These are phyloP conservation scores for Juglanconis juglandina DNA, from an alignment of 2,329 filamentous ascomycete genomes.

Conservation along the genomic window DNA sequence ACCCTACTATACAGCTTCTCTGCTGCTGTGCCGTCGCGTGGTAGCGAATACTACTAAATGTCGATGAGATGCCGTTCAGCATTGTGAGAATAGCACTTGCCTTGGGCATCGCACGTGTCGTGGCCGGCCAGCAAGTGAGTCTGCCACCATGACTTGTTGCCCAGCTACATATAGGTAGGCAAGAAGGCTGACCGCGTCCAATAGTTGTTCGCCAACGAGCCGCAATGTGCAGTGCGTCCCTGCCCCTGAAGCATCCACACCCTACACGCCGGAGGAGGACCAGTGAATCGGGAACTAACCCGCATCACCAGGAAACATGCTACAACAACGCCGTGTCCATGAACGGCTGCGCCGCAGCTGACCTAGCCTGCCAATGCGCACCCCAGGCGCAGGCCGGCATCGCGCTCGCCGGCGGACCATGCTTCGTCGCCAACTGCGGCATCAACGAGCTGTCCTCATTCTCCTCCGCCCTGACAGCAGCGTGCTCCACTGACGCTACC, in stretches of 20 bases:
- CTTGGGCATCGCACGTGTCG: background rate
- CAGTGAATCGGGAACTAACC: background rate
- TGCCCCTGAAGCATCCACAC: no score
- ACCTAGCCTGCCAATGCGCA: constrained; percentile 2
- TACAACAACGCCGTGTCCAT: background rate
- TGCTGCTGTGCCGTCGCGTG: no score
- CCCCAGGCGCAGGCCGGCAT: background rate
- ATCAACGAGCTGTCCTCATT: background rate
- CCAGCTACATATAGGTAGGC: background rate
- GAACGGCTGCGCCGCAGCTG: background rate
- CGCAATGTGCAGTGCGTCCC: background rate
- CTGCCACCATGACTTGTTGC: background rate
- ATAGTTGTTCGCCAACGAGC: constrained; percentile 7
- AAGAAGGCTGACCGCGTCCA: background rate
- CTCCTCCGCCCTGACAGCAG: background rate
- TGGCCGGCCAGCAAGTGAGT: constrained; percentile 5
- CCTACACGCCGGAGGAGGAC: no score
- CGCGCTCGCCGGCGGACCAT: constrained; percentile 2
- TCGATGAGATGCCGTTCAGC: background rate
- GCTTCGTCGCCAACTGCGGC: constrained; percentile 2
- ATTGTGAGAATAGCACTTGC: background rate
- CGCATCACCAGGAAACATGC: background rate
- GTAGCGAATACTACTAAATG: background rate
- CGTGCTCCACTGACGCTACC: background rate
- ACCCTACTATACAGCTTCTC: no score